A percentile compares a stretch with the other conserved stretches of the same genome.
Conservation (phyloP, 2,329 filamentous ascomycete species). For the Fusarium lyarnte region DNA sequence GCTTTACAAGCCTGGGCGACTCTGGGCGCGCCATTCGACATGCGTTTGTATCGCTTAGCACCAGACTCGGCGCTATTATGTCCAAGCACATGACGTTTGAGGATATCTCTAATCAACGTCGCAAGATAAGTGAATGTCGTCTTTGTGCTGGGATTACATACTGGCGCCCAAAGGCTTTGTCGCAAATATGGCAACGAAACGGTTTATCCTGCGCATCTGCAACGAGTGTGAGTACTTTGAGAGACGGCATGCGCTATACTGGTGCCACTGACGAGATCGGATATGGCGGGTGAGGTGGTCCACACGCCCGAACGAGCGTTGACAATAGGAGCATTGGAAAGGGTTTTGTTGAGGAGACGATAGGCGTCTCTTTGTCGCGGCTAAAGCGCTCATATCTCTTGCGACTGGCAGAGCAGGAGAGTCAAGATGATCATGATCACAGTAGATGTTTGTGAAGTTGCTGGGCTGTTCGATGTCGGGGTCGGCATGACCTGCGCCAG, state of each 20-base stretch:
- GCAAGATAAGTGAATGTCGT: background rate
- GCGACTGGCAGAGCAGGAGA: fast-evolving
- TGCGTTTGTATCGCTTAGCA: background rate
- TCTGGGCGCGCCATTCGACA: background rate
- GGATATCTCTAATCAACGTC: background rate
- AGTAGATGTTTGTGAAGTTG: background rate
- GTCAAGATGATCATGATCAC: background rate
- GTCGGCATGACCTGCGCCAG: background rate
- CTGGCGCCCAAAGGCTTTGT: background rate
- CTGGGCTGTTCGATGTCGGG: background rate
- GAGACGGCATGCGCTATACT: too few relatives aligned
- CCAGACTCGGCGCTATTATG: background rate
- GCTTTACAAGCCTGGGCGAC: background rate
- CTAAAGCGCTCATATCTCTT: background rate
- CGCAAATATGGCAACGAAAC: background rate
- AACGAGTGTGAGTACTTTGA: fast-evolving
- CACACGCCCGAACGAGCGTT: background rate
- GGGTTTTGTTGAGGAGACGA: background rate
- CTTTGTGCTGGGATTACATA: background rate
- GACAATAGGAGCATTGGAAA: background rate
- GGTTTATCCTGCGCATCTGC: background rate
- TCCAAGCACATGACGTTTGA: background rate
- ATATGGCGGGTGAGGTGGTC: conserved; percentile 1
- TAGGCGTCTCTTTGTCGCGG: background rate
- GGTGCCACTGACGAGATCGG: background rate